Percentiles rank a stretch among this genome's conserved stretches.
Evolutionary conservation across 1,284 basidiomycete species (phyloP).

Genomic region (Cutaneotrichosporon dermatis): DNA sequence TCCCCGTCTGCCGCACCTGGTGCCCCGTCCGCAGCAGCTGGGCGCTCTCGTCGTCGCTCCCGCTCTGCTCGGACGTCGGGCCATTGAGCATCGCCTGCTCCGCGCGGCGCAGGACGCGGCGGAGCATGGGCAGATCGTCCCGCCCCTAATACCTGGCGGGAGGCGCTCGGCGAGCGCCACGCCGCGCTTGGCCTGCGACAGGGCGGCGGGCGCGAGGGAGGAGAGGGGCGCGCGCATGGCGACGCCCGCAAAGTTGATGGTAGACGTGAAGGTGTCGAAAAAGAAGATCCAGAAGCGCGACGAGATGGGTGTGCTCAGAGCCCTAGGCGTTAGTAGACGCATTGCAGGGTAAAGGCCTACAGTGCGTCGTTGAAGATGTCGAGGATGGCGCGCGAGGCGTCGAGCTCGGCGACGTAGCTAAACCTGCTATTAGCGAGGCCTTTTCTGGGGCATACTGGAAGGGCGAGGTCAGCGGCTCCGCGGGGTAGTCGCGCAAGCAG

Average conservation of each 20-base stretch:
- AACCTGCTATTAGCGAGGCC: neutral
- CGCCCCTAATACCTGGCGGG: neutral
- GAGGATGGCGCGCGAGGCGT: slow-evolving; percentile 14
- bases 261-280: slow-evolving; percentile 17
- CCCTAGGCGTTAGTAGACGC: no score
- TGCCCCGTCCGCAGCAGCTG: neutral
- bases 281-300: slow-evolving; percentile 17
- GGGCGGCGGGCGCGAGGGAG: slow-evolving; percentile 9
- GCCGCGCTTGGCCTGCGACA: slow-evolving; percentile 3
- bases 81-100: neutral
- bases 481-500: slow-evolving; percentile 1
- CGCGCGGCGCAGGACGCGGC: neutral
- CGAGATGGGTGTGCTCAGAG: neutral
- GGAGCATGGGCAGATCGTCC: neutral
- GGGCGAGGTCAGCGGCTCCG: slow-evolving; percentile 7
- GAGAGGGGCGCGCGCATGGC: slow-evolving; percentile 14
- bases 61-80: neutral
- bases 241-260: slow-evolving; percentile 16
- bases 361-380: slow-evolving; percentile 6
- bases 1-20: neutral
- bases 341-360: neutral
- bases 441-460: neutral
- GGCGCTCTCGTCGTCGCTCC: neutral
- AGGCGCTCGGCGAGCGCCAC: neutral
- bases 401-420: slow-evolving; percentile 17